Evolutionary conservation across 2,329 filamentous ascomycete species (phyloP).

Genomic region (Thielaviopsis euricoi): DNA sequence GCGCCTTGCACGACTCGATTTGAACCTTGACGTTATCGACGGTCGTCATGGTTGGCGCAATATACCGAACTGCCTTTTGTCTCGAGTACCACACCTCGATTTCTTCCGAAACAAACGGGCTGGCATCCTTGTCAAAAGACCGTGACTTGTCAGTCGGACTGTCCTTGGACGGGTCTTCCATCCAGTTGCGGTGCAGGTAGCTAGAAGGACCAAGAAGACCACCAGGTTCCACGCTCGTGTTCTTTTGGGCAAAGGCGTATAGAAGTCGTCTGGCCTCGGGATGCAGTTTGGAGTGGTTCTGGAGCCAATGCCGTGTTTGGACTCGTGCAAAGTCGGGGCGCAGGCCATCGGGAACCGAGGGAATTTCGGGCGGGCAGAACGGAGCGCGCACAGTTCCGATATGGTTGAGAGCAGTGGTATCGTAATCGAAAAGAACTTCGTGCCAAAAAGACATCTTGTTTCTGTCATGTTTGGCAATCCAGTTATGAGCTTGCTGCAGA

Average conservation of each 20-base stretch:
- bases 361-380: neutral
- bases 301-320: slow-evolving; percentile 46
- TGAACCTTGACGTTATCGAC: slow-evolving; percentile 44
- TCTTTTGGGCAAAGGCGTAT: slow-evolving; percentile 34
- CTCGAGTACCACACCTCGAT: slow-evolving; percentile 45
- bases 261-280: slow-evolving; percentile 37
- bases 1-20: slow-evolving; percentile 38
- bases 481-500: slow-evolving; percentile 51
- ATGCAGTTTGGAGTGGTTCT: slow-evolving; percentile 42
- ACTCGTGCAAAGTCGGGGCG: slow-evolving; percentile 39
- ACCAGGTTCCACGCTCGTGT: slow-evolving; percentile 32
- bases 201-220: slow-evolving; percentile 30
- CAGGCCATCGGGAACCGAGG: slow-evolving; percentile 16
- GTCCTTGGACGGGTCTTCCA: slow-evolving; percentile 21
- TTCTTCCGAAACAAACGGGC: slow-evolving; percentile 36
- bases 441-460: slow-evolving; percentile 58
- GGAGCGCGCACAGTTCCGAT: slow-evolving; percentile 18
- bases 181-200: slow-evolving; percentile 39
- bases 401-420: slow-evolving; percentile 21
- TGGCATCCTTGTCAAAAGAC: slow-evolving; percentile 1
- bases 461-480: slow-evolving; percentile 51
- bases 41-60: slow-evolving; percentile 30
- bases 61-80: slow-evolving; percentile 1
- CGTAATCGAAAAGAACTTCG: slow-evolving; percentile 46
- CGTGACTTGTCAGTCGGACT: slow-evolving; percentile 13